A percentile compares a stretch with the other conserved stretches of the same genome.
phyloP scores from a whole-genome alignment of 768 basidiomycete genomes.

The Tulasnella calospora region DNA sequence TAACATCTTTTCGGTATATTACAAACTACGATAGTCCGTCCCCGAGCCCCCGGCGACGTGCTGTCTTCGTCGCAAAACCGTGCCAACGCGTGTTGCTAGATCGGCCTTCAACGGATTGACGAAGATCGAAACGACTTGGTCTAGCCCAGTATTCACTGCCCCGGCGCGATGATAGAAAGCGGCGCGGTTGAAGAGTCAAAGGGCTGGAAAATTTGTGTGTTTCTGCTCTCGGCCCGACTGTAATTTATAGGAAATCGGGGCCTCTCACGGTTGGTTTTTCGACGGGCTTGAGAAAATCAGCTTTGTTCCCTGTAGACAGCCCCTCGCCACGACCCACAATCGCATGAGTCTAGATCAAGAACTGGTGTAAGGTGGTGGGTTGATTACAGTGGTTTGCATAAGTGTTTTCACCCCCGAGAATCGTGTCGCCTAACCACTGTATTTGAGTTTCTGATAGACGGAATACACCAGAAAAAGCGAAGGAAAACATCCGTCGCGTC shows the following conservation, averaged over 20 bases:
- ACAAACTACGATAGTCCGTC: background rate
- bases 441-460: too few relatives aligned
- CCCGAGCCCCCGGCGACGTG: background rate
- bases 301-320: background rate
- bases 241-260: background rate
- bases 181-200: slow-evolving; percentile 11
- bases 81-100: background rate
- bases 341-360: too few relatives aligned
- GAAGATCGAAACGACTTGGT: background rate
- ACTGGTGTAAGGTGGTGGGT: too few relatives aligned
- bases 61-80: background rate
- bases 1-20: background rate
- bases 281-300: background rate
- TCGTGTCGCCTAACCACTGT: too few relatives aligned
- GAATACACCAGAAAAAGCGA: too few relatives aligned
- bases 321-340: background rate
- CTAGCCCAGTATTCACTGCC: slow-evolving; percentile 7
- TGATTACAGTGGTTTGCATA: too few relatives aligned
- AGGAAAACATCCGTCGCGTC: too few relatives aligned
- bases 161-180: background rate
- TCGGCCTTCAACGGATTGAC: background rate
- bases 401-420: too few relatives aligned
- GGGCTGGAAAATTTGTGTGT: background rate
- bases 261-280: background rate
- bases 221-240: background rate